Evolutionary conservation across 1,284 basidiomycete species (phyloP).

Genomic region (Gymnopus androsaceus): DNA sequence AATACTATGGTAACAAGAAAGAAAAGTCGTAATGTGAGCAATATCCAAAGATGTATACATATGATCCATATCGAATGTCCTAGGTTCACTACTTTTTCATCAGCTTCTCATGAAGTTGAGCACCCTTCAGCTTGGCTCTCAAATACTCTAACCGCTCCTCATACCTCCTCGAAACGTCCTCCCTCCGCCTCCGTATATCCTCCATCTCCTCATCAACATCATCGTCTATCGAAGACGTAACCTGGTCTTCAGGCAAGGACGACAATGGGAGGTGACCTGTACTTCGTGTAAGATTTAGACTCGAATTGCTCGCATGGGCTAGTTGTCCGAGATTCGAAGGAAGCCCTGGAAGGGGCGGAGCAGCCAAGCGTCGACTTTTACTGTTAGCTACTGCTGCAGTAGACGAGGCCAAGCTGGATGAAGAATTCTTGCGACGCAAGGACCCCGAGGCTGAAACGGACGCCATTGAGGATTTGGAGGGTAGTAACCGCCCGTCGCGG

Average conservation of each 20-base stretch:
- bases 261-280: slow-evolving; percentile 50
- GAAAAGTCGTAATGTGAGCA: neutral
- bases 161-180: slow-evolving; percentile 66
- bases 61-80: neutral
- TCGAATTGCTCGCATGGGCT: slow-evolving; percentile 36
- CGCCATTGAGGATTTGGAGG: slow-evolving; percentile 26
- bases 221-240: slow-evolving; percentile 40
- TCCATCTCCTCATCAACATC: slow-evolving; percentile 53
- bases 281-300: slow-evolving; percentile 45
- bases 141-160: slow-evolving; percentile 69
- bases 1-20: too few species aligned
- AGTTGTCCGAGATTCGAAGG: slow-evolving; percentile 31
- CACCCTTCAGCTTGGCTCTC: slow-evolving; percentile 69
- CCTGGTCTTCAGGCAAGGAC: slow-evolving; percentile 51
- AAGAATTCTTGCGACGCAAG: slow-evolving; percentile 40
- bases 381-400: slow-evolving; percentile 20
- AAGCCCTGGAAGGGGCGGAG: slow-evolving; percentile 29
- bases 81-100: slow-evolving; percentile 42
- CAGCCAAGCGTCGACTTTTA: too few species aligned
- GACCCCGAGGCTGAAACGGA: slow-evolving; percentile 24
- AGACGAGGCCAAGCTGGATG: slow-evolving; percentile 39
- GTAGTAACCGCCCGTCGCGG: slow-evolving; percentile 26
- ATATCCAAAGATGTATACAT: neutral
- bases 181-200: slow-evolving; percentile 61
- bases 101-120: slow-evolving; percentile 73